Evolutionary conservation across 306 rosid genomes (phyloP), one percentile per base, ranked within the genome.

Genomic region (Aeschynomene evenia): DNA sequence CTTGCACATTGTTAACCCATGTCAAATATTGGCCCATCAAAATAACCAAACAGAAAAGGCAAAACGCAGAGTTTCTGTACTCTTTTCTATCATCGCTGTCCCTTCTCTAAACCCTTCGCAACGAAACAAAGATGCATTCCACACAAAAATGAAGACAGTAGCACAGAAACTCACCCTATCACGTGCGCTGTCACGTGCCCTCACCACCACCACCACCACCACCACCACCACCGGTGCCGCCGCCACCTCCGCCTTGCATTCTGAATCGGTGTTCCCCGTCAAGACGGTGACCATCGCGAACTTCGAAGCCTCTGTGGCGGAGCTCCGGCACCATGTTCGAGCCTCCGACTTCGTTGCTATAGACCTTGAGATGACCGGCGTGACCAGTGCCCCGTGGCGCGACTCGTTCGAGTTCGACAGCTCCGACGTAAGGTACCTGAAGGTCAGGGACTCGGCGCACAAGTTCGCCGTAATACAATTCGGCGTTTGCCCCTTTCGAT

Each of bases 301-400:
- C 88, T 94, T 94, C 63, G 91, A 79, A 45, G 31, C 95, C 9
- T 82, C 83, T 6, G 80, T 94, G 3, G 73, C 80, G 16, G 96
- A 88, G 63, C 95, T 94, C 50, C 87, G 89, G 13, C 77, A 39
- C 80, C 88, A 79, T 51, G 88, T 94, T 29, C 83, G 89, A 16
- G 75, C 89, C 50, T 86, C 95, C 13, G 91, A 94, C 57, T 94
- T 90, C 74, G 96, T 94, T 5, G 90, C 99, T 73, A 82, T 94
- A 31, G 99, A 94, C 84, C 95, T 94, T 4, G 99, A 94, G 68
- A 94, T 94, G 97, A 91, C 86, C 15, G 99, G 99, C 11, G 36
- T 94, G 36, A 87, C 99, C 53, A 94, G 91, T 40, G 89, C 99
- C 19, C 99, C 99, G 0, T 91, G 99, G 99, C 92, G 97, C 4